A percentile compares a stretch with the other conserved stretches of the same genome.
Evolutionary conservation across 169 alveolate genomes (phyloP).

Genomic region (Cyclospora cayetanensis): DNA sequence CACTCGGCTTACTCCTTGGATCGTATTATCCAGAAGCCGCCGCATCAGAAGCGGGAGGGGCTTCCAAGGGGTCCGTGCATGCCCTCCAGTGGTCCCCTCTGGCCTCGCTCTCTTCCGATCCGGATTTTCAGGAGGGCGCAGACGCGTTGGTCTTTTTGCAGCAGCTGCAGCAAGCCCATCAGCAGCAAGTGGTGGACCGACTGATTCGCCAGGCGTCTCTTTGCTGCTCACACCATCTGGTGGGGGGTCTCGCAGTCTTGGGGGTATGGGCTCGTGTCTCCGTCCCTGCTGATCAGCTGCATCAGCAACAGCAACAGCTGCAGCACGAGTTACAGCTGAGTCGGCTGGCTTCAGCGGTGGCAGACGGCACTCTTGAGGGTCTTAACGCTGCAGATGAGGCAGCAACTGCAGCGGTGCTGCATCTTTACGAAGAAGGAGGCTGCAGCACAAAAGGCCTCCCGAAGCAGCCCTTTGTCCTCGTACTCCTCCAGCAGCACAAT

Average conservation of each 20-base stretch:
- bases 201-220: constrained; percentile 24
- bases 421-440: not conserved
- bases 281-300: not conserved
- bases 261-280: constrained; percentile 3
- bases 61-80: constrained; percentile 5
- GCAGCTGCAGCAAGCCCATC: constrained; percentile 7
- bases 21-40: not conserved
- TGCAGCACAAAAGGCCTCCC: not conserved
- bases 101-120: constrained; percentile 16
- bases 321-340: constrained; percentile 30
- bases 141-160: not conserved
- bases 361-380: not conserved
- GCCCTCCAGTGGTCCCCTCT: constrained; percentile 1
- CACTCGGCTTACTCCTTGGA: not conserved
- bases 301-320: constrained; percentile 39
- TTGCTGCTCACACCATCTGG: constrained; percentile 32
- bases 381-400: constrained; percentile 30
- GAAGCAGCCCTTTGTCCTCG: constrained; percentile 6
- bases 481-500: constrained; percentile 31
- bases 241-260: constrained; percentile 18
- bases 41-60: not conserved
- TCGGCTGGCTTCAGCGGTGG: constrained; percentile 8
- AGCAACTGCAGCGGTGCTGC: constrained; percentile 1
- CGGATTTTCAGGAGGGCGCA: not conserved
- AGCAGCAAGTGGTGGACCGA: not conserved